Evolutionary conservation across 768 basidiomycete genomes (phyloP).

Genomic region (Suillus weaverae): DNA sequence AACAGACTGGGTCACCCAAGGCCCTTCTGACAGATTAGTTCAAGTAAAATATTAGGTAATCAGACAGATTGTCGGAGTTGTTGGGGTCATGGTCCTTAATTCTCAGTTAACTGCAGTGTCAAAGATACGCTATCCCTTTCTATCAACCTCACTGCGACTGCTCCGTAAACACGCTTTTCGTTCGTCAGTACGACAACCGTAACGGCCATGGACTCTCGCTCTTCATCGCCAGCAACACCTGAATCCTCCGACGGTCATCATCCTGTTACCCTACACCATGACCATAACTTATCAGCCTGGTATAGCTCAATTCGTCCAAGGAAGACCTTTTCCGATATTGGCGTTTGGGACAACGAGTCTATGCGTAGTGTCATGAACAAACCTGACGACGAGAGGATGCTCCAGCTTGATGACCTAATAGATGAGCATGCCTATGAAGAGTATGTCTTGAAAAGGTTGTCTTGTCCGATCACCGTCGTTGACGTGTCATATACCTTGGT

Average conservation of each 20-base stretch:
- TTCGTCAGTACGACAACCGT: slow-evolving; percentile 45
- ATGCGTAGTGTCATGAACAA: slow-evolving; percentile 43
- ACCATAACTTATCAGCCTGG: slow-evolving; percentile 57
- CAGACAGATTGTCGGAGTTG: slow-evolving; percentile 5
- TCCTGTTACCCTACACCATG: slow-evolving; percentile 49
- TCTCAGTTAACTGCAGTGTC: not conserved
- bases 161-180: slow-evolving; percentile 11
- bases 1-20: not conserved
- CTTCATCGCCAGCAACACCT: slow-evolving; percentile 71
- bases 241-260: slow-evolving; percentile 58
- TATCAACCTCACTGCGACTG: slow-evolving; percentile 7
- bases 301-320: slow-evolving; percentile 47
- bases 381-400: slow-evolving; percentile 54
- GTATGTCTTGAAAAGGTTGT: slow-evolving; percentile 41
- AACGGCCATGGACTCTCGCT: slow-evolving; percentile 56
- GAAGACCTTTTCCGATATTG: slow-evolving; percentile 39
- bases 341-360: slow-evolving; percentile 46
- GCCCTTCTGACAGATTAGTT: not conserved
- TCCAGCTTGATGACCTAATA: slow-evolving; percentile 71
- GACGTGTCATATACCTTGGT: slow-evolving; percentile 5
- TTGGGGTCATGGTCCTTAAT: slow-evolving; percentile 16
- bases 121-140: slow-evolving; percentile 3
- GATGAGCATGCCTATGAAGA: slow-evolving; percentile 76
- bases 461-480: slow-evolving; percentile 14
- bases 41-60: slow-evolving; percentile 25